A percentile compares a stretch with the other conserved stretches of the same genome.
These are phyloP conservation scores for Globisporangium viniferum DNA, from an alignment of 352 stramenopile species.

Conservation along the genomic window DNA sequence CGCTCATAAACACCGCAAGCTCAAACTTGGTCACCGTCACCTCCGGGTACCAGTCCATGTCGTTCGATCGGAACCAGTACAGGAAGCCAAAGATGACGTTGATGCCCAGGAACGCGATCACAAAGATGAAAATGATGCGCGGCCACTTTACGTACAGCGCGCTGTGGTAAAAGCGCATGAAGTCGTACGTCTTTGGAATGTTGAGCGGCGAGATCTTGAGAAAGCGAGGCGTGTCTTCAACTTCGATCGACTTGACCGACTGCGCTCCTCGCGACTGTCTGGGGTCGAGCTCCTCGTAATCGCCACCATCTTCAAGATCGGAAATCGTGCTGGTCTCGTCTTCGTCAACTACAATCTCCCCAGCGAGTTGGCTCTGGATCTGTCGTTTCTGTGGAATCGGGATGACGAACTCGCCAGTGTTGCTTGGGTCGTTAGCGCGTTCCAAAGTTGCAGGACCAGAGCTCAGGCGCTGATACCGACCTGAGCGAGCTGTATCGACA, in stretches of 20 bases:
- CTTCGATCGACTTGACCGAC: slow-evolving; percentile 64
- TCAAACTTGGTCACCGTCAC: slow-evolving; percentile 55
- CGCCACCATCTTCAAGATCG: slow-evolving; percentile 15
- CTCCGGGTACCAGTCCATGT: slow-evolving; percentile 45
- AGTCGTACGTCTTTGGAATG: slow-evolving; percentile 80
- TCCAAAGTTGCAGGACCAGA: slow-evolving; percentile 12
- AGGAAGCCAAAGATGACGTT: slow-evolving; percentile 63
- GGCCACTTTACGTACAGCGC: slow-evolving; percentile 72
- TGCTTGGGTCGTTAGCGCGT: neutral
- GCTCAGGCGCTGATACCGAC: neutral
- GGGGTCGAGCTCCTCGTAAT: slow-evolving; percentile 16
- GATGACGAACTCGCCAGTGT: slow-evolving; percentile 16
- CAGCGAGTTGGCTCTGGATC: slow-evolving; percentile 46
- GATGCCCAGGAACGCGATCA: slow-evolving; percentile 62
- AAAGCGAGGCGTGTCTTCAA: slow-evolving; percentile 79
- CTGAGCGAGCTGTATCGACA: neutral
- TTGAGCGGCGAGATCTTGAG: slow-evolving; percentile 66
- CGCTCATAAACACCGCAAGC: slow-evolving; percentile 75
- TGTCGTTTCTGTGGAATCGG: slow-evolving; percentile 33
- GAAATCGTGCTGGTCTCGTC: slow-evolving; percentile 23
- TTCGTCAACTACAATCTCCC: slow-evolving; percentile 24
- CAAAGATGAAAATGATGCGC: slow-evolving; percentile 67
- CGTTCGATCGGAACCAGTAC: slow-evolving; percentile 45
- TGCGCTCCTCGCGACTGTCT: neutral
- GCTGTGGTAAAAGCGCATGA: slow-evolving; percentile 77